A percentile compares a stretch with the other conserved stretches of the same genome.
phyloP scores from a whole-genome alignment of 306 rosid genomes.

The Canavalia gladiata region DNA sequence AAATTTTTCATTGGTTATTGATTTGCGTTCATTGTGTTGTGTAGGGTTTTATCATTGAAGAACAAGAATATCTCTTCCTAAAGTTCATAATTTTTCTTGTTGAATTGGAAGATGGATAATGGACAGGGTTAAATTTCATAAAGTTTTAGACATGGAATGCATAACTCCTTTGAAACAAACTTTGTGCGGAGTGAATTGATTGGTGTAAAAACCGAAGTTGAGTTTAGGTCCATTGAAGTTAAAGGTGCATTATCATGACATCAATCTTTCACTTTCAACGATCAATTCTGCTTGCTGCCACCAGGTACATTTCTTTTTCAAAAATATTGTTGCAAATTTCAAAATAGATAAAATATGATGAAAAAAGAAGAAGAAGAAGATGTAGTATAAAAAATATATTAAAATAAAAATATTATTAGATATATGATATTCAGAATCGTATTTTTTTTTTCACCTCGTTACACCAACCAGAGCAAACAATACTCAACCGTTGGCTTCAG shows the following conservation, averaged over 20 bases:
- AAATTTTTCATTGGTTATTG: no score
- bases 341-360: no score
- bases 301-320: conserved; percentile 30
- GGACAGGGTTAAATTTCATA: background rate
- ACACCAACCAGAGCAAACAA: conserved; percentile 30
- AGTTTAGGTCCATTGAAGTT: conserved; percentile 7
- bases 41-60: no score
- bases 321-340: no score
- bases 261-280: conserved; percentile 29
- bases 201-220: background rate
- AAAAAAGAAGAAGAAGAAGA: no score
- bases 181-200: background rate
- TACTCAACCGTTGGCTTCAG: conserved; percentile 38
- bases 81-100: background rate
- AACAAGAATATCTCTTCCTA: background rate
- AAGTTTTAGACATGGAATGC: background rate
- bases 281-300: conserved; percentile 35
- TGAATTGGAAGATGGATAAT: background rate
- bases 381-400: no score
- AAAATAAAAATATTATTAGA: no score
- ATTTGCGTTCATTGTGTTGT: no score
- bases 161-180: conserved; percentile 8
- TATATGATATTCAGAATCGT: no score
- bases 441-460: background rate
- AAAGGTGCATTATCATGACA: background rate